Evolutionary conservation across 495 filamentous ascomycete genomes (phyloP), one percentile per base, ranked within the genome.

Genomic region (Penicillium subrubescens): DNA sequence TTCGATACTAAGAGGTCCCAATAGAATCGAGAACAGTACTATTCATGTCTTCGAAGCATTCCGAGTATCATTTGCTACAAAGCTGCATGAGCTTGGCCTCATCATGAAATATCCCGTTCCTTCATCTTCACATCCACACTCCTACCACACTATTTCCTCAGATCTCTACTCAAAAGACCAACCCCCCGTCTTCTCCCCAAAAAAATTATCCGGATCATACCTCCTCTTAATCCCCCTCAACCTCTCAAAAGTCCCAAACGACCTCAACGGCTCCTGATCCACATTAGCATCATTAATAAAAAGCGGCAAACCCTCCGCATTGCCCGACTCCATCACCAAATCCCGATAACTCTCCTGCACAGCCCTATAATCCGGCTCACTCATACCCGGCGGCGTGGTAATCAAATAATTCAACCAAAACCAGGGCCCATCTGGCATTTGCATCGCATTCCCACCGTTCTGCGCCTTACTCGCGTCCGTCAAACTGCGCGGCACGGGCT

Each of bases 151-250:
- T 25, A 27, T 27, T 27, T 27, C 2, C 25, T 27, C 25, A 27
- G 25, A 27, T 27, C 25, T 27, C 25, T 27, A 27, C 25, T 27
- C 67, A 60, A 77, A 77, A 5, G 75, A 76, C 75, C 75, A 76
- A 15, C 71, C 73, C 2, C 75, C 73, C 17, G 75, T 77, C 62
- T 71, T 68, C 17, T 75, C 71, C 8, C 63, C 67, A 58, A 79
- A 77, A 66, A 77, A 76, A 48, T 73, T 65, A 57, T 74, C 70
- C 2, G 75, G 76, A 56, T 79, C 76, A 61, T 79, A 79, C 37
- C 63, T 73, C 65, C 61, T 68, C 69, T 79, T 79, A 34, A 79
- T 74, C 31, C 64, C 57, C 58, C 73, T 70, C 61, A 77, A 57
- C 39, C 62, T 70, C 1, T 57, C 31, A 34, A 69, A 77, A 0